Conservation (phyloP, 495 filamentous ascomycete genomes). For the Pyrenopolyporus hunteri region DNA sequence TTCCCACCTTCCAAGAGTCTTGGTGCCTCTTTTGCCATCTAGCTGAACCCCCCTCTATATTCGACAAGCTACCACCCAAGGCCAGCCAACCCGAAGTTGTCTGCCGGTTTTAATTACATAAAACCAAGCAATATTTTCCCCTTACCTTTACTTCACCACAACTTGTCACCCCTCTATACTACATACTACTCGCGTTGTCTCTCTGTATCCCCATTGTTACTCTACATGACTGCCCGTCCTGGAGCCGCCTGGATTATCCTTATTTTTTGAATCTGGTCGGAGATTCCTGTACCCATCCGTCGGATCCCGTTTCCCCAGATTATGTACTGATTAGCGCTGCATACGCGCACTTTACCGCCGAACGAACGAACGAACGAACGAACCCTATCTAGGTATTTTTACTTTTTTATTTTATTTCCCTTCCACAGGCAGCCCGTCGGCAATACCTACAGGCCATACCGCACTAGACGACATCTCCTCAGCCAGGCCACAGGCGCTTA, state of each 20-base stretch:
- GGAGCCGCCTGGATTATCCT: constrained; percentile 37
- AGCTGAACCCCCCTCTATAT: constrained; percentile 24
- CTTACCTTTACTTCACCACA: constrained; percentile 55
- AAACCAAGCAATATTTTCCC: constrained; percentile 54
- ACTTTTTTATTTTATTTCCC: neutral
- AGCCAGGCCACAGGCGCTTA: constrained; percentile 24
- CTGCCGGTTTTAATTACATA: constrained; percentile 60
- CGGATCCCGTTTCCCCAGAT: constrained; percentile 57
- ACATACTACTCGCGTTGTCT: constrained; percentile 44
- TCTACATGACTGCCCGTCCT: constrained; percentile 28
- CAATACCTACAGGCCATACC: constrained; percentile 23
- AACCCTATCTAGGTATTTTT: constrained; percentile 4
- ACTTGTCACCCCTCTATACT: constrained; percentile 50
- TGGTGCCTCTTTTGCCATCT: constrained; percentile 28
- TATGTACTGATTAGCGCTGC: constrained; percentile 58
- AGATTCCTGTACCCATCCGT: constrained; percentile 53
- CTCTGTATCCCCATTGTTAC: constrained; percentile 37
- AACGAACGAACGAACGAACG: constrained; percentile 7
- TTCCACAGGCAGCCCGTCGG: constrained; percentile 1
- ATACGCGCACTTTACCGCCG: constrained; percentile 38
- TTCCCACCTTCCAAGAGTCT: constrained; percentile 26
- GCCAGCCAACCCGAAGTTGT: constrained; percentile 24
- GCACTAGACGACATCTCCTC: constrained; percentile 16
- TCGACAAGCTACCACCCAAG: constrained; percentile 24
- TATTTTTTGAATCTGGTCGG: constrained; percentile 40